These are phyloP conservation scores for Geosmithia flava DNA, from an alignment of 2,329 filamentous ascomycete genomes.

Conservation along the genomic window DNA sequence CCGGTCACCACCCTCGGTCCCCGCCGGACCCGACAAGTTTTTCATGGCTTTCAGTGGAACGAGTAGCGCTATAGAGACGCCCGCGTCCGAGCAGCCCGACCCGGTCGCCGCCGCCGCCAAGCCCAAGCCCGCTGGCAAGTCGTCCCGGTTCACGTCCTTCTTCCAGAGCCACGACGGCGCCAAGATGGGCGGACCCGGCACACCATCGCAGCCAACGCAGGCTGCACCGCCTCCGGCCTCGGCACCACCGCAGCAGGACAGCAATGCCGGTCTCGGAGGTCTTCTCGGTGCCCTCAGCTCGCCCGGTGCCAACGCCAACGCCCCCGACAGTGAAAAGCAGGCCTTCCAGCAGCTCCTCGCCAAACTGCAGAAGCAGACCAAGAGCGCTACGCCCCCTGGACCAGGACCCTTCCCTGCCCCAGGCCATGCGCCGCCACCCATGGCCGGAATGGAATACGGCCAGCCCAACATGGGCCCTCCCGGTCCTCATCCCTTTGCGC, in stretches of 20 bases:
- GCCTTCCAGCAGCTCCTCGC: constrained; percentile 74
- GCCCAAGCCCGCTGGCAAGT: constrained; percentile 48
- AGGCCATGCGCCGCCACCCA: constrained; percentile 10
- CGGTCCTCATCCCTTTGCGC: constrained; percentile 31
- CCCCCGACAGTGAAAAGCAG: constrained; percentile 61
- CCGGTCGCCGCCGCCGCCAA: constrained; percentile 24
- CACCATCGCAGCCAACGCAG: not conserved
- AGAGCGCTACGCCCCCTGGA: constrained; percentile 30
- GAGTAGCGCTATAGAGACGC: constrained; percentile 27
- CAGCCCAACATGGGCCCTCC: constrained; percentile 18
- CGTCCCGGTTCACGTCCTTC: constrained; percentile 79
- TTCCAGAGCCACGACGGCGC: constrained; percentile 26
- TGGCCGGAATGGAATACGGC: constrained; percentile 1
- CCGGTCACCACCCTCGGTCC: constrained; percentile 49
- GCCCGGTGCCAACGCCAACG: not conserved
- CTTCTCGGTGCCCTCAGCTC: constrained; percentile 1
- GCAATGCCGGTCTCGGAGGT: constrained; percentile 2
- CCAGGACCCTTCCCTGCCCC: constrained; percentile 30
- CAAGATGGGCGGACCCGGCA: not conserved
- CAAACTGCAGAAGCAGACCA: constrained; percentile 58
- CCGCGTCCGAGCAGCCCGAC: constrained; percentile 29
- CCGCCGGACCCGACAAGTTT: constrained; percentile 64
- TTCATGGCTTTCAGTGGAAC: constrained; percentile 46
- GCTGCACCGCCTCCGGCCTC: not conserved
- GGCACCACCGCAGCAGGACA: not conserved